phyloP scores from a whole-genome alignment of 2,329 filamentous ascomycete genomes.

The Zasmidium citrigriseum region DNA sequence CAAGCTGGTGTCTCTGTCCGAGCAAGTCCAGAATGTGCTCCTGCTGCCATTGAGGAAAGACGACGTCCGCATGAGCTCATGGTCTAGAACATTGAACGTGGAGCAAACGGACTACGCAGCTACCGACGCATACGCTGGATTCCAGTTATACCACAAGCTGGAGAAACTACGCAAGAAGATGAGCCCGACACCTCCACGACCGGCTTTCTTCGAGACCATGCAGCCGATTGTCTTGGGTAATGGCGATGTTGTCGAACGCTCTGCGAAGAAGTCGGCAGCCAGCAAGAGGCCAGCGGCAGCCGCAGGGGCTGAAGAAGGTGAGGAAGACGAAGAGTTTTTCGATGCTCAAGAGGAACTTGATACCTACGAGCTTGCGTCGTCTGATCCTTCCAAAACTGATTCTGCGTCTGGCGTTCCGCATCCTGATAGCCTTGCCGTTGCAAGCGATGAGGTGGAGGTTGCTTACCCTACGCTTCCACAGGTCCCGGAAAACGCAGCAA shows the following conservation, averaged over 20 bases:
- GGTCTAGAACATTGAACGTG: slow-evolving; percentile 63
- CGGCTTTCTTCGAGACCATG: slow-evolving; percentile 67
- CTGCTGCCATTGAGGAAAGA: slow-evolving; percentile 76
- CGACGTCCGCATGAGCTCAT: slow-evolving; percentile 71
- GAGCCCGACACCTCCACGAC: slow-evolving; percentile 69
- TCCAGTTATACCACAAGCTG: slow-evolving; percentile 71
- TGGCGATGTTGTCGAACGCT: slow-evolving; percentile 31
- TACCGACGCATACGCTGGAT: slow-evolving; percentile 77
- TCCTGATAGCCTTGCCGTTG: not conserved
- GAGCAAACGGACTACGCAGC: slow-evolving; percentile 75
- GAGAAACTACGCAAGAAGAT: slow-evolving; percentile 68
- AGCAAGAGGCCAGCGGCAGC: slow-evolving; percentile 16
- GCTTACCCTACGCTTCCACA: slow-evolving; percentile 7
- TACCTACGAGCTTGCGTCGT: slow-evolving; percentile 16
- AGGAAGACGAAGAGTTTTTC: slow-evolving; percentile 38
- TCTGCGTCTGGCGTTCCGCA: not conserved
- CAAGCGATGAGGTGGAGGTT: not conserved
- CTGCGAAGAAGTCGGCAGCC: slow-evolving; percentile 4
- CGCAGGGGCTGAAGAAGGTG: slow-evolving; percentile 24
- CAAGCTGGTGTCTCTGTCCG: slow-evolving; percentile 64
- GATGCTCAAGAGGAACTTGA: slow-evolving; percentile 32
- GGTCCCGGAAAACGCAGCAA: not conserved
- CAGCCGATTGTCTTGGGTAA: slow-evolving; percentile 61
- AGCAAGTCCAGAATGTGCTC: slow-evolving; percentile 70
- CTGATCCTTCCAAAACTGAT: not conserved